Percentiles rank a stretch among this genome's conserved stretches.
Conservation (phyloP, 2,329 filamentous ascomycete species). For the Fonsecaea nubica region DNA sequence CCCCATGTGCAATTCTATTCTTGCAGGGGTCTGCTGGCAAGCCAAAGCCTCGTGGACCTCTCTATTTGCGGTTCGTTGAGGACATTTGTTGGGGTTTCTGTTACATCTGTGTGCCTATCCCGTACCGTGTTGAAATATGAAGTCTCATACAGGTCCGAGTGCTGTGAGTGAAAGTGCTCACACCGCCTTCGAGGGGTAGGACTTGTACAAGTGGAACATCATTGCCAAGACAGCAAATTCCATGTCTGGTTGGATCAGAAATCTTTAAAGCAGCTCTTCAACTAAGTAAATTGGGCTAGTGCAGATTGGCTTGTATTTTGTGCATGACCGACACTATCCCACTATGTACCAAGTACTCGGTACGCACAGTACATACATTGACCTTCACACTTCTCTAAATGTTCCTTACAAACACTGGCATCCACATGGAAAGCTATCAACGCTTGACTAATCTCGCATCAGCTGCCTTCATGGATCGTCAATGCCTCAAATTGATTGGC, state of each 20-base stretch:
- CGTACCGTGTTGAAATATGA: background rate
- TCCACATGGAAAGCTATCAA: background rate
- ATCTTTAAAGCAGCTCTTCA: background rate
- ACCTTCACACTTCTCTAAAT: background rate
- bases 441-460: background rate
- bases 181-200: too few species aligned
- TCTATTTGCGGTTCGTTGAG: slow-evolving; percentile 8
- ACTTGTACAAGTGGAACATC: background rate
- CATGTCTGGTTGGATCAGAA: background rate
- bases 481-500: slow-evolving; percentile 35
- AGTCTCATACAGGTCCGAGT: background rate
- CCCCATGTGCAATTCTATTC: slow-evolving; percentile 22
- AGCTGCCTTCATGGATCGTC: background rate
- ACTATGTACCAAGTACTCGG: background rate
- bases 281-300: background rate
- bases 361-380: too few species aligned
- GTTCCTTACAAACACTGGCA: background rate
- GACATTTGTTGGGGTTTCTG: background rate
- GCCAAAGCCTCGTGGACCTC: slow-evolving; percentile 20
- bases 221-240: background rate
- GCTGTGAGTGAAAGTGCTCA: background rate
- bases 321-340: too few species aligned
- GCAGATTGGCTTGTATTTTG: background rate
- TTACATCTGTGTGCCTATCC: background rate
- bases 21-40: slow-evolving; percentile 19